Percentiles rank a stretch among this genome's conserved stretches.
These are phyloP conservation scores for Saccharomycopsis vini DNA, from an alignment of 805 yeast species.

Conservation along the genomic window DNA sequence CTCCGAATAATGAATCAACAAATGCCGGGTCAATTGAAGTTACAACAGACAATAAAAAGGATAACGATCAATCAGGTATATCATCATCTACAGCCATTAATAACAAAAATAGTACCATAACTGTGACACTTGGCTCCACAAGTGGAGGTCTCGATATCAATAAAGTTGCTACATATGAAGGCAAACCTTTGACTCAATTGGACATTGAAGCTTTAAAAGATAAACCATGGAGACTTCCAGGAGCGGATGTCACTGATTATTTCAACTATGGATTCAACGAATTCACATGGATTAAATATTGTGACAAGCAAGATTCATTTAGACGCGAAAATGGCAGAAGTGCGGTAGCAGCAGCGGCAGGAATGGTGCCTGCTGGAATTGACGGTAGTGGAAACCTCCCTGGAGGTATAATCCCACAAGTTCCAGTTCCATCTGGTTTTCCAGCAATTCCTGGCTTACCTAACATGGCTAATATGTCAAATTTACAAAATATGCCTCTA, in stretches of 20 bases:
- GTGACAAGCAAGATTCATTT: slow-evolving; percentile 75
- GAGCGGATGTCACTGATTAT: slow-evolving; percentile 89
- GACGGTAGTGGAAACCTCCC: too few relatives aligned
- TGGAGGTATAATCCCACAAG: background rate
- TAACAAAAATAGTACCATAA: background rate
- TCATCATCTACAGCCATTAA: background rate
- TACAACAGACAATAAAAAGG: slow-evolving; percentile 10
- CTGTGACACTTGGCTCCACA: background rate
- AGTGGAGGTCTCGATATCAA: slow-evolving; percentile 53
- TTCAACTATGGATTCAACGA: slow-evolving; percentile 97
- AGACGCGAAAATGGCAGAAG: slow-evolving; percentile 38
- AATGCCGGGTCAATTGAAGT: slow-evolving; percentile 22
- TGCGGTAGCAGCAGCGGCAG: slow-evolving; percentile 5
- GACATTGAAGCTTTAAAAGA: slow-evolving; percentile 76
- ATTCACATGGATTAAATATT: slow-evolving; percentile 89
- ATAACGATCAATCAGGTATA: background rate
- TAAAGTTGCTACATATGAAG: slow-evolving; percentile 65
- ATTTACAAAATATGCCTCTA: slow-evolving; percentile 1
- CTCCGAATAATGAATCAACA: slow-evolving; percentile 22
- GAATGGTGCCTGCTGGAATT: too few relatives aligned
- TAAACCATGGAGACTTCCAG: slow-evolving; percentile 98
- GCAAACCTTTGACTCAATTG: slow-evolving; percentile 73
- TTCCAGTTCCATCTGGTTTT: slow-evolving; percentile 1
- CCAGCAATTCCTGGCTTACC: slow-evolving; percentile 21
- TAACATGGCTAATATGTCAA: slow-evolving; percentile 16